Percentiles rank a stretch among this genome's conserved stretches.
Conservation (phyloP, 2,329 filamentous ascomycete genomes). For the Fusarium sp. region DNA sequence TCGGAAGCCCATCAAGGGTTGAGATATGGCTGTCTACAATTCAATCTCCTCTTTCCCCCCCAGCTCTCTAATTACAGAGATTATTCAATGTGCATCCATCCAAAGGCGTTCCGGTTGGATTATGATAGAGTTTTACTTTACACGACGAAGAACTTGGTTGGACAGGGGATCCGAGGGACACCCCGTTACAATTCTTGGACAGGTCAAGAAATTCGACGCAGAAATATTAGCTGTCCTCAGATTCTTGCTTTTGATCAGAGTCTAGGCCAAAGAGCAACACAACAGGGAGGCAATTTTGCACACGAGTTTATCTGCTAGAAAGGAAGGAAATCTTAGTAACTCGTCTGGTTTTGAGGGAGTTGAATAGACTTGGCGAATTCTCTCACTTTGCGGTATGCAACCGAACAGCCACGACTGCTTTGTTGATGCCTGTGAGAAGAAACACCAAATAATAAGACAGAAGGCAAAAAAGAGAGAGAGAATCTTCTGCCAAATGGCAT, state of each 20-base stretch:
- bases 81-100: constrained; percentile 39
- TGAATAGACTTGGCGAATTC: constrained; percentile 37
- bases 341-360: constrained; percentile 28
- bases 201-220: constrained; percentile 25
- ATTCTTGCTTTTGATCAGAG: constrained; percentile 27
- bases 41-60: constrained; percentile 20
- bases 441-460: constrained; percentile 19
- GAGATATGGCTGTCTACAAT: constrained; percentile 12
- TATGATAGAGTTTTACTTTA: constrained; percentile 45
- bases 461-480: constrained; percentile 4
- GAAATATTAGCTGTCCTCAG: constrained; percentile 18
- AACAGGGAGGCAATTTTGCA: constrained; percentile 25
- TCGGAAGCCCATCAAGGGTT: constrained; percentile 2
- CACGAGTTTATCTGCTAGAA: constrained; percentile 26
- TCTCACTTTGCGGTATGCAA: constrained; percentile 27
- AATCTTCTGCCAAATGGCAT: constrained; percentile 18
- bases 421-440: constrained; percentile 27
- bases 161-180: constrained; percentile 29
- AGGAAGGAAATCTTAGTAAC: constrained; percentile 25
- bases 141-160: constrained; percentile 39
- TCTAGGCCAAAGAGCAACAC: constrained; percentile 16
- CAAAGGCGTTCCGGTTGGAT: constrained; percentile 47
- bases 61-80: constrained; percentile 32
- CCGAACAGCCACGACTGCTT: constrained; percentile 18
- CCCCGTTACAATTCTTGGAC: constrained; percentile 22